Conservation (phyloP, 2,329 filamentous ascomycete genomes). For the Arthrobotrys pseudoclavata region DNA sequence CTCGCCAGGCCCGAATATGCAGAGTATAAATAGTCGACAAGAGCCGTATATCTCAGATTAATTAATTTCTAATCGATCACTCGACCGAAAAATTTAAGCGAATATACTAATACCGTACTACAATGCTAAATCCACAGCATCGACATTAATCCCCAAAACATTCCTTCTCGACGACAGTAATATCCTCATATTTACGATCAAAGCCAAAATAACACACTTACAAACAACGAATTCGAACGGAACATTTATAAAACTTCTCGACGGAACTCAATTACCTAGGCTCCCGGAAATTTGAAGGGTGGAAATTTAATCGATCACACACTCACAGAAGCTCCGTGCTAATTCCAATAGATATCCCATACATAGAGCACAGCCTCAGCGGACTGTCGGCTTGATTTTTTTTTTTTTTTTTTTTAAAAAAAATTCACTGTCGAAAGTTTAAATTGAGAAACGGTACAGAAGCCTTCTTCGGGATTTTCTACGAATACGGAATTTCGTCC, state of each 20-base stretch:
- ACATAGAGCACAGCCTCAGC: slow-evolving; percentile 6
- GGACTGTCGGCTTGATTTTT: no score
- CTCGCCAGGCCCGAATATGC: slow-evolving; percentile 3
- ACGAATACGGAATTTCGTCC: background rate
- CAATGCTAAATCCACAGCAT: background rate
- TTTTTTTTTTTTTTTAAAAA: no score
- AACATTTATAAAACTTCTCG: background rate
- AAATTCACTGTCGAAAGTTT: no score
- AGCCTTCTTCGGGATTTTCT: no score
- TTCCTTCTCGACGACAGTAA: no score
- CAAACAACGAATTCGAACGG: background rate
- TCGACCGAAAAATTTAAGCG: background rate
- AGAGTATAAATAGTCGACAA: background rate
- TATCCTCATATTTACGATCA: background rate
- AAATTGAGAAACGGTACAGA: no score
- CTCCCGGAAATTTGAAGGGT: slow-evolving; percentile 8
- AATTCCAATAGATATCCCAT: slow-evolving; percentile 3
- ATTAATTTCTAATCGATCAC: background rate
- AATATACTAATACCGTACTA: background rate
- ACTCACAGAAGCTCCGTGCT: slow-evolving; percentile 7
- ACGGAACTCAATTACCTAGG: background rate
- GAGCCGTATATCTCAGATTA: background rate
- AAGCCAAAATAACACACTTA: background rate
- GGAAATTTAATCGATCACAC: slow-evolving; percentile 1
- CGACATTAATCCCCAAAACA: no score